phyloP scores from a whole-genome alignment of 2,329 filamentous ascomycete genomes.

The Colletotrichum brevisporum region DNA sequence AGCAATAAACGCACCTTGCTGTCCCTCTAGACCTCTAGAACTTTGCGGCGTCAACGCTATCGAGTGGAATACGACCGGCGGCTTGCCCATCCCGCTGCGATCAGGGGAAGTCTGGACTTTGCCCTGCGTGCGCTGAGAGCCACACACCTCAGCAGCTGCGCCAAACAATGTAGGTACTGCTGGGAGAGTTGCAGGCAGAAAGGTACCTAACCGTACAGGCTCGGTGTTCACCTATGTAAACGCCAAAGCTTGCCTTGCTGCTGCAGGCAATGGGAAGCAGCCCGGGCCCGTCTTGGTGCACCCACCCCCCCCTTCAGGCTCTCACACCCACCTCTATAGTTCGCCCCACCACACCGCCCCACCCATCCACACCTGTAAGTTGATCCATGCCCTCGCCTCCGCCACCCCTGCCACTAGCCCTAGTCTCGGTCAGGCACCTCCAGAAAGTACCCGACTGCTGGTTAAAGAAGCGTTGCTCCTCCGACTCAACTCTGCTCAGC shows the following conservation, averaged over 20 bases:
- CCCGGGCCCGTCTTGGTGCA: no score
- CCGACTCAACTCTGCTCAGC: constrained; percentile 15
- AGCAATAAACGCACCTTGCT: not conserved
- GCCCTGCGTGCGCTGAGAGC: constrained; percentile 17
- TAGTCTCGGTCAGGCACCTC: constrained; percentile 27
- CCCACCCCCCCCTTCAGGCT: no score
- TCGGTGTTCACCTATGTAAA: not conserved
- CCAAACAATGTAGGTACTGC: no score
- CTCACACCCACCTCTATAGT: not conserved
- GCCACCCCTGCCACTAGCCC: constrained; percentile 28
- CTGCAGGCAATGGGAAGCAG: not conserved
- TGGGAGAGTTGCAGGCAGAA: no score
- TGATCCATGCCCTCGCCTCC: constrained; percentile 27
- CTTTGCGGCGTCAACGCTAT: not conserved
- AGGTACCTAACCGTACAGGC: not conserved
- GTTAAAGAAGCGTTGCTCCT: constrained; percentile 41
- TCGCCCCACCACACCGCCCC: not conserved
- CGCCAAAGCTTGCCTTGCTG: constrained; percentile 15
- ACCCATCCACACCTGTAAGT: constrained; percentile 6
- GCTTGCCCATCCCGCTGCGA: constrained; percentile 34
- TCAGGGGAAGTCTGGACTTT: constrained; percentile 32
- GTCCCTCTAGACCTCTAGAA: not conserved
- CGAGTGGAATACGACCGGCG: not conserved
- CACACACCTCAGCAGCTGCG: constrained; percentile 15
- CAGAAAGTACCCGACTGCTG: constrained; percentile 28